Evolutionary conservation across 2,329 filamentous ascomycete species (phyloP).

Genomic region (Parafenestella ontariensis): DNA sequence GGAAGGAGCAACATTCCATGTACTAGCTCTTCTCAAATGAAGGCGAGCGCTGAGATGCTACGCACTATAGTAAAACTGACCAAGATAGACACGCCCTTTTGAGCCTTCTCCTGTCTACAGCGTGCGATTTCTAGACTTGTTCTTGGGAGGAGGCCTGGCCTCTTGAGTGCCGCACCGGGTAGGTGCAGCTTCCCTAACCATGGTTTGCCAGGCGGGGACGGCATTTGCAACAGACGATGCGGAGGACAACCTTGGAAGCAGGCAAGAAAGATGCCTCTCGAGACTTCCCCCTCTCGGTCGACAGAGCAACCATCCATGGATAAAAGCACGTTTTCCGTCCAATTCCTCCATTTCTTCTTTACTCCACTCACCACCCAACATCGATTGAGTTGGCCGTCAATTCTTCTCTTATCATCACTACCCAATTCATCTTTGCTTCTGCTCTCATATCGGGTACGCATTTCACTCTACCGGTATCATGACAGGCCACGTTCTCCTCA

Average conservation of each 20-base stretch:
- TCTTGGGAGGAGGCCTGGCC: background rate
- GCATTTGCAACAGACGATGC: too few relatives aligned
- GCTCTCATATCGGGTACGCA: background rate
- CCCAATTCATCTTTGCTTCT: slow-evolving; percentile 4
- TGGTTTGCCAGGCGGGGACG: background rate
- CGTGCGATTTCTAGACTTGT: background rate
- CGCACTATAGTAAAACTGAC: too few relatives aligned
- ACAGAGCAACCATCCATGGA: slow-evolving; percentile 2
- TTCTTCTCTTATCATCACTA: slow-evolving; percentile 17
- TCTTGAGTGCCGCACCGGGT: background rate
- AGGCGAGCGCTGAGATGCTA: background rate
- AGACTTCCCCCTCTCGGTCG: slow-evolving; percentile 9
- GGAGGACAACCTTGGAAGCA: too few relatives aligned
- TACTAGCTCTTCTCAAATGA: background rate
- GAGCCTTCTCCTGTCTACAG: background rate
- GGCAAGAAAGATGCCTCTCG: background rate
- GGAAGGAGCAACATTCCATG: background rate
- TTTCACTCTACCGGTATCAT: slow-evolving; percentile 14
- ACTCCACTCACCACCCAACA: slow-evolving; percentile 20
- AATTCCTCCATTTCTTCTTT: slow-evolving; percentile 18
- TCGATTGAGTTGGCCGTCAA: slow-evolving; percentile 14
- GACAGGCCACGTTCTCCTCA: slow-evolving; percentile 20
- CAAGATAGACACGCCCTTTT: too few relatives aligned
- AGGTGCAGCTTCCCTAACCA: background rate
- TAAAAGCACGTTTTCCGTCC: slow-evolving; percentile 5